Conservation (phyloP, 371 early-diverging fungal genomes). For the Batkoa obscura region DNA sequence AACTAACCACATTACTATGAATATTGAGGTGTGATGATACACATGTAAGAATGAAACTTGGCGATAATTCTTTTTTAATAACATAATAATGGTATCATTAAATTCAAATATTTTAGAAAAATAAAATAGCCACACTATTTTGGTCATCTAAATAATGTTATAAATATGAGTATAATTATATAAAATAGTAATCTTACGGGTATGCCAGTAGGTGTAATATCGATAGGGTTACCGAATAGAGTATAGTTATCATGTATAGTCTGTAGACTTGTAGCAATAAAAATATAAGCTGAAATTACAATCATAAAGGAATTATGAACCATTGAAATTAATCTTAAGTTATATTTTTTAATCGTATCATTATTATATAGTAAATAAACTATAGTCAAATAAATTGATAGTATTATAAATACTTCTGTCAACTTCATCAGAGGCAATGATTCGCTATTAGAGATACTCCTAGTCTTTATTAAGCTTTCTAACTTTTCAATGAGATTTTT, state of each 20-base stretch:
- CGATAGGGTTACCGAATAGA: constrained; percentile 22
- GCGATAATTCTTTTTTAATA: constrained; percentile 36
- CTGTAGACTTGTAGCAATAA: constrained; percentile 18
- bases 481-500: too few species aligned
- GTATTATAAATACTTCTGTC: too few species aligned
- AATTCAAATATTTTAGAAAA: constrained; percentile 38
- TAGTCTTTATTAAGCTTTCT: too few species aligned
- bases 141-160: constrained; percentile 18
- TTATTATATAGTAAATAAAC: too few species aligned
- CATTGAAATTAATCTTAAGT: constrained; percentile 11
- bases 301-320: constrained; percentile 27
- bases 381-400: too few species aligned
- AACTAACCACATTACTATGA: constrained; percentile 35
- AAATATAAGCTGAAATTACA: constrained; percentile 28
- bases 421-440: too few species aligned
- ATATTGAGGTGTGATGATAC: constrained; percentile 42
- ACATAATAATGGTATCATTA: constrained; percentile 40
- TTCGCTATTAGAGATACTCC: too few species aligned
- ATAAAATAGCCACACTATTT: constrained; percentile 32
- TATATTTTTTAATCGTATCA: too few species aligned
- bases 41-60: constrained; percentile 45
- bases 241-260: constrained; percentile 20
- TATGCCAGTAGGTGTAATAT: constrained; percentile 13
- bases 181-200: constrained; percentile 15
- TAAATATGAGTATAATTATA: background rate